A percentile compares a stretch with the other conserved stretches of the same genome.
Evolutionary conservation across 176 grass and related monocot species (phyloP).

Genomic region (Hsuehochloa calcarea): DNA sequence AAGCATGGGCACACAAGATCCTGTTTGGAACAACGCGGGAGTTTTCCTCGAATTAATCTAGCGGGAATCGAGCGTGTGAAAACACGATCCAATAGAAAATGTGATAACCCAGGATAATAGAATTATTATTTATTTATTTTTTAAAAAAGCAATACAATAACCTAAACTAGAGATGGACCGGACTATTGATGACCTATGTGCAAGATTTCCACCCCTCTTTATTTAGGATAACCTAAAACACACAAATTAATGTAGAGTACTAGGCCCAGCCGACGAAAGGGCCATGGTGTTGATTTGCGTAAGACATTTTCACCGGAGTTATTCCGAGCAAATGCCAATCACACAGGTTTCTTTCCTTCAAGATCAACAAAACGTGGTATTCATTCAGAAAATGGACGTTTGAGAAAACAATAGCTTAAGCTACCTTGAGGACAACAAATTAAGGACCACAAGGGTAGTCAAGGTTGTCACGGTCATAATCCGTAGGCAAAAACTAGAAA

Average conservation of each 20-base stretch:
- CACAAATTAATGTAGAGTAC: background rate
- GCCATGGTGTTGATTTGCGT: background rate
- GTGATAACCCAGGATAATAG: background rate
- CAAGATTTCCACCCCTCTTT: background rate
- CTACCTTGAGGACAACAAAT: background rate
- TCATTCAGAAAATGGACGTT: background rate
- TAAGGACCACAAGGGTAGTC: background rate
- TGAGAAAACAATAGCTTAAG: background rate
- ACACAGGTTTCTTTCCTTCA: background rate
- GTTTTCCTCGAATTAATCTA: too few species aligned
- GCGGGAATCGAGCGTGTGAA: too few species aligned
- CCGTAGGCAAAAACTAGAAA: background rate
- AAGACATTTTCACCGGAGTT: conserved; percentile 7
- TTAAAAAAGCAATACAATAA: background rate
- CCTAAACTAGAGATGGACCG: background rate
- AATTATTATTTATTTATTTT: too few species aligned
- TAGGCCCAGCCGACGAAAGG: background rate
- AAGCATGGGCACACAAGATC: background rate
- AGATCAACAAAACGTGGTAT: background rate
- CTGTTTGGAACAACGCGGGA: background rate
- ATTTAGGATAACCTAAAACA: background rate
- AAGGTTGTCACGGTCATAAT: background rate
- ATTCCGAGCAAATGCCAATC: background rate
- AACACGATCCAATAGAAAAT: background rate
- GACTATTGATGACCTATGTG: background rate